phyloP scores from a whole-genome alignment of 257 asterid species.

The Nicotiana tomentosiformis region DNA sequence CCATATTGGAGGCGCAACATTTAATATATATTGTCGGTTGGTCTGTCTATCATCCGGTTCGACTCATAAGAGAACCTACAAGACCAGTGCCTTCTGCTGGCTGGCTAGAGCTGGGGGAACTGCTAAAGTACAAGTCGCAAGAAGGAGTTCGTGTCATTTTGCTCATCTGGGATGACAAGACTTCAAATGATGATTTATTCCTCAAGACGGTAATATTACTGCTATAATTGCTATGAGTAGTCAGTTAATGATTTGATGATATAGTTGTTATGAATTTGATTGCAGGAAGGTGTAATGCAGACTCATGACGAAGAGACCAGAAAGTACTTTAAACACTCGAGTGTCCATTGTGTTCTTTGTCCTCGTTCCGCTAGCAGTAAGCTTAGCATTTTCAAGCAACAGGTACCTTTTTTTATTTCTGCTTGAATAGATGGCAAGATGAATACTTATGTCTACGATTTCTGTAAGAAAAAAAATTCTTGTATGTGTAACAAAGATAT shows the following conservation, averaged over 20 bases:
- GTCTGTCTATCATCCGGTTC: slow-evolving; percentile 65
- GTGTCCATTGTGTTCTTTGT: slow-evolving; percentile 79
- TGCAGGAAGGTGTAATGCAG: slow-evolving; percentile 93
- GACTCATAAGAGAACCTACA: slow-evolving; percentile 65
- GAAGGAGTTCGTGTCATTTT: slow-evolving; percentile 91
- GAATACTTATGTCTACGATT: not conserved
- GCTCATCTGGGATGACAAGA: slow-evolving; percentile 96
- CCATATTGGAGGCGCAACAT: slow-evolving; percentile 69
- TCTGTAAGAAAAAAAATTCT: not conserved
- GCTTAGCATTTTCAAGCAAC: slow-evolving; percentile 97
- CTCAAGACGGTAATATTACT: slow-evolving; percentile 56
- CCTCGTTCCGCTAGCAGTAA: slow-evolving; percentile 96
- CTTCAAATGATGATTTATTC: slow-evolving; percentile 77
- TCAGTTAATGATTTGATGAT: not conserved
- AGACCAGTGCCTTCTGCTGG: slow-evolving; percentile 72
- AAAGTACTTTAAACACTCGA: slow-evolving; percentile 89
- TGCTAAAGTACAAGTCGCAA: slow-evolving; percentile 82
- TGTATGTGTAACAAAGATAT: not conserved
- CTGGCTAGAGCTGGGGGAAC: slow-evolving; percentile 66
- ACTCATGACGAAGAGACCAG: slow-evolving; percentile 94
- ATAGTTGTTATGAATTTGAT: not conserved
- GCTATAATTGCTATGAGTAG: not conserved
- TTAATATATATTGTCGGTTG: slow-evolving; percentile 65
- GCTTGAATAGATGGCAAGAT: not conserved
- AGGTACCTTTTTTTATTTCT: slow-evolving; percentile 29